Conservation (phyloP, 306 rosid species). For the Vachellia collinsii region DNA sequence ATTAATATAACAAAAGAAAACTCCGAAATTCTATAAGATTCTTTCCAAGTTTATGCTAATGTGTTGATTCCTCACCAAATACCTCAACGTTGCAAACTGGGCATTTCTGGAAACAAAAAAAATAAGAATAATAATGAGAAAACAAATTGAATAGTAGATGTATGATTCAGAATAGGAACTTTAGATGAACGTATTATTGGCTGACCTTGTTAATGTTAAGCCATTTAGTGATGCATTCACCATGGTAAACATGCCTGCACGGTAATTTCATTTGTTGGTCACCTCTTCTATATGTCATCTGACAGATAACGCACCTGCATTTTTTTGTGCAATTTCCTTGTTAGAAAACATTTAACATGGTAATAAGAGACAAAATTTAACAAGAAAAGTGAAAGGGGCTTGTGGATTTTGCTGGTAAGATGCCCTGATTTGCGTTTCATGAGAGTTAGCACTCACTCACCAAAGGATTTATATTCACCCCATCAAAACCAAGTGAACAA, state of each 20-base stretch:
- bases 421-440: neutral
- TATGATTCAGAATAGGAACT: neutral
- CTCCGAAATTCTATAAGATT: neutral
- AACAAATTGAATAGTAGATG: neutral
- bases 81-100: slow-evolving; percentile 94
- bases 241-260: slow-evolving; percentile 86
- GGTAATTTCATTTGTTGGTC: slow-evolving; percentile 83
- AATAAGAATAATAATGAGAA: neutral
- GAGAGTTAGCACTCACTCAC: neutral
- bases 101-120: slow-evolving; percentile 63
- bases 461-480: neutral
- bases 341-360: slow-evolving; percentile 19
- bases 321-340: slow-evolving; percentile 22
- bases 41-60: slow-evolving; percentile 40
- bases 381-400: neutral
- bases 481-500: neutral
- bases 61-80: slow-evolving; percentile 64
- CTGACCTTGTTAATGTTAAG: slow-evolving; percentile 87
- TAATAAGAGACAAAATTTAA: neutral
- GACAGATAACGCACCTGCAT: slow-evolving; percentile 88
- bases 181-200: slow-evolving; percentile 8
- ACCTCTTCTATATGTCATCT: slow-evolving; percentile 90
- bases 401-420: neutral
- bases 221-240: slow-evolving; percentile 92
- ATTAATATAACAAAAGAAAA: slow-evolving; percentile 25